phyloP scores from a whole-genome alignment of 345 rosid genomes.

The Aquilaria yunnanensis region DNA sequence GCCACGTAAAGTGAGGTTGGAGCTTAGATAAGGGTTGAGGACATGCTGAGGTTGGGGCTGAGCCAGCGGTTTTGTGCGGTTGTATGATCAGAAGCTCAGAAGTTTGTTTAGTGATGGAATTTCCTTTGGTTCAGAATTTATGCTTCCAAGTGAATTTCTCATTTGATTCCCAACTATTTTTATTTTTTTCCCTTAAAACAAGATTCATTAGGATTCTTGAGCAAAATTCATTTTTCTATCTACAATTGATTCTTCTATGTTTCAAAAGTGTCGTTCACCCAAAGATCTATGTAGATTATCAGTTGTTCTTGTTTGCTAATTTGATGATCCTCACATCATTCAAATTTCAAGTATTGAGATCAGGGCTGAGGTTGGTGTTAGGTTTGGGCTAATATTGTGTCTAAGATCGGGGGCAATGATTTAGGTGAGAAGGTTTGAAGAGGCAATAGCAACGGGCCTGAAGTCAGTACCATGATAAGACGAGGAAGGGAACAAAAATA shows the following conservation, averaged over 20 bases:
- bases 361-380: too few relatives aligned
- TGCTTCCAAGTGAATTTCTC: conserved; percentile 15
- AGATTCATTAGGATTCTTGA: too few relatives aligned
- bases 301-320: conserved; percentile 35
- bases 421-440: too few relatives aligned
- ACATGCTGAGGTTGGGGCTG: too few relatives aligned
- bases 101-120: conserved; percentile 8
- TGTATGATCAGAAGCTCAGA: not conserved
- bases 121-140: conserved; percentile 23
- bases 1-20: too few relatives aligned
- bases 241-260: conserved; percentile 62
- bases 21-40: too few relatives aligned
- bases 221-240: not conserved
- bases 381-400: too few relatives aligned
- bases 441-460: too few relatives aligned
- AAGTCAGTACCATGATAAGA: too few relatives aligned
- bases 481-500: too few relatives aligned
- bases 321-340: conserved; percentile 20
- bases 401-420: too few relatives aligned
- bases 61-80: not conserved
- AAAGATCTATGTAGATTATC: conserved; percentile 67
- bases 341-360: conserved; percentile 45
- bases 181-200: too few relatives aligned
- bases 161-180: not conserved
- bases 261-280: conserved; percentile 67